Conservation (phyloP, 257 asterid species). For the Eucommia ulmoides region DNA sequence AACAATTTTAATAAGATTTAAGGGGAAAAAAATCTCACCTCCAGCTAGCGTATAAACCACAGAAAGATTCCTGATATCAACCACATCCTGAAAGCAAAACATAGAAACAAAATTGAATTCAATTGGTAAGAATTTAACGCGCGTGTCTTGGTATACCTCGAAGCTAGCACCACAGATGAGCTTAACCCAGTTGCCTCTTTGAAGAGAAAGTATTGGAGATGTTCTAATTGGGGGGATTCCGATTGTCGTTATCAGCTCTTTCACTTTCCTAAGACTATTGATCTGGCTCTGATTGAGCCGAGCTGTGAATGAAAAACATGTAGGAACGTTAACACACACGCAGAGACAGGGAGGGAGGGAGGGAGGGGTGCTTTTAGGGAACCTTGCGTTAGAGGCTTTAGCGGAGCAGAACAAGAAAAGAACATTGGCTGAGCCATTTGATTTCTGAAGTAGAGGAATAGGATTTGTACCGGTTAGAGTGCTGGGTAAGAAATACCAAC, state of each 20-base stretch:
- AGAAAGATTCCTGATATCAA: slow-evolving; percentile 84
- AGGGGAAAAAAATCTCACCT: slow-evolving; percentile 43
- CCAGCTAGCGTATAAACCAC: slow-evolving; percentile 89
- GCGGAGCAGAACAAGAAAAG: too few species aligned
- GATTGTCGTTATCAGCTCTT: slow-evolving; percentile 23
- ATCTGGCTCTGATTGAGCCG: slow-evolving; percentile 22
- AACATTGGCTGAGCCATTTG: too few species aligned
- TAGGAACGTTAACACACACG: too few species aligned
- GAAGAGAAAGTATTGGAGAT: slow-evolving; percentile 59
- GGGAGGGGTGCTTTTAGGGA: too few species aligned
- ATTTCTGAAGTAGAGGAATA: too few species aligned
- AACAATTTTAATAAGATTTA: too few species aligned
- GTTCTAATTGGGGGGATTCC: slow-evolving; percentile 43
- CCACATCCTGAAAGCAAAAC: slow-evolving; percentile 45
- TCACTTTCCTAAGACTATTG: slow-evolving; percentile 38
- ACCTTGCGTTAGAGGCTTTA: too few species aligned
- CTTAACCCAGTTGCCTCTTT: slow-evolving; percentile 81
- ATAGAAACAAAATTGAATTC: not conserved
- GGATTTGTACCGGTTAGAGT: too few species aligned
- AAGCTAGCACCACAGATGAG: slow-evolving; percentile 96
- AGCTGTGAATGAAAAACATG: too few species aligned
- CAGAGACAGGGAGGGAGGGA: too few species aligned
- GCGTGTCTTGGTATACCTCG: slow-evolving; percentile 31
- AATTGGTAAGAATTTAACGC: not conserved
- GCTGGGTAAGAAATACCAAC: too few species aligned